Base-by-base conservation (phyloP, 805 yeast species). In the Metschnikowia similis region DNA sequence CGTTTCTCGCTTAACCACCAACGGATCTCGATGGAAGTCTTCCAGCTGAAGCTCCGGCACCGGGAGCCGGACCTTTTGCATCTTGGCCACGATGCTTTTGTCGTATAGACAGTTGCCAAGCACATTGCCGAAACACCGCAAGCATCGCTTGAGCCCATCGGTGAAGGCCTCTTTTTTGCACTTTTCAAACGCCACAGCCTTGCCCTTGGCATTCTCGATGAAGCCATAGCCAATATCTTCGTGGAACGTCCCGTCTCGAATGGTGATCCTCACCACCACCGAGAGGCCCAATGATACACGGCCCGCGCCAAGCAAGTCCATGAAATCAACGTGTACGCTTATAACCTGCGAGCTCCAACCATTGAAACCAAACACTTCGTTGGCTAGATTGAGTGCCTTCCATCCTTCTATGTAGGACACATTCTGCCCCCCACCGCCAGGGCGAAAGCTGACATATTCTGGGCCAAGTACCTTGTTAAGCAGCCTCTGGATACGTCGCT, bases 111-210 rank as follows among this genome's bases (percentile, higher is more conserved):
- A 87, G 59, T 87, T 87, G 0, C 95, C 96, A 61, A 87, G 67
- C 0, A 87, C 83, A 56, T 84, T 81, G 35, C 96, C 96, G 61
- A 89, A 88, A 55, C 85, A 83, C 53, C 95, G 72, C 47, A 91
- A 71, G 11, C 92, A 84, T 45, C 94, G 73, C 66, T 89, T 90
- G 50, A 86, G 67, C 0, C 87, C 97, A 64, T 87, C 91, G 0
- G 91, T 86, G n/a, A 85, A 79, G 0, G 96, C 94, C 59, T 87
- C 94, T 59, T 89, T 87, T 63, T 82, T 84, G 49, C 95, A 86
- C 62, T 87, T 89, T 48, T 82, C 89, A 63, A 79, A 85, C 0
- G 96, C 92, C 69, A 80, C 79, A 2, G 85, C 85, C 62, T 81
- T 84, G 21, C 83, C 75, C 45, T 81, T 78, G 40, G 88, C 87